Evolutionary conservation across 2,329 filamentous ascomycete genomes (phyloP), one percentile per base, ranked within the genome.

Genomic region (Sporothrix sp.): DNA sequence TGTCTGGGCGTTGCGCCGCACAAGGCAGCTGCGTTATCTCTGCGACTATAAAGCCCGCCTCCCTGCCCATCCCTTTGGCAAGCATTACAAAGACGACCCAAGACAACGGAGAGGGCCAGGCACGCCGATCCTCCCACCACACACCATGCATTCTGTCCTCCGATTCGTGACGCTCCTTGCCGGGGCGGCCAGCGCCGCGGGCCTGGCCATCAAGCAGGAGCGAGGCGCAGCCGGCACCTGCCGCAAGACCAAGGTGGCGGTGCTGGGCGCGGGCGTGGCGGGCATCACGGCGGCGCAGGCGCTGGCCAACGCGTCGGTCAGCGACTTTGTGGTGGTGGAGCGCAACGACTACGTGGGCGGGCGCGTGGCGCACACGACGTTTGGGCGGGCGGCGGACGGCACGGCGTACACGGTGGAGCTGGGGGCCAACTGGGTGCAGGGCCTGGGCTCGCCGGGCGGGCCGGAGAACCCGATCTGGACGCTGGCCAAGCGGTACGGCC

Each of bases 361-460:
- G 20, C 48, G 48, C 23, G 37, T 50, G 21, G 36, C 28, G 11
- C 48, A 50, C 39, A 50, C 48, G 7, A 50, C 48, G 4, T 50
- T 50, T 37, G 48, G 48, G 28, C 43, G 11, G 3, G 25, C 43
- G 11, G 36, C 38, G 27, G 48, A 47, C 32, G 32, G 32, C 23
- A n/a, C 25, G 9, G 16, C 48, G 13, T 50, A 43, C 32, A 37
- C 32, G 14, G 32, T 50, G 30, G 48, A 50, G 48, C 48, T 50
- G 21, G 48, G 47, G 7, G 48, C 48, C 38, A 50, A 50, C 32
- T 50, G 48, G 48, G 37, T 50, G 8, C 36, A 50, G 32, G 48
- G 48, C 7, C 30, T 50, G 7, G 48, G 48, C 11, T 35, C 38
- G 6, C 27, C 37, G 2, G 37, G 37, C 8, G 37, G 38, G 3